These are phyloP conservation scores for Coprinellus micaceus DNA, from an alignment of 768 basidiomycete genomes.

Conservation along the genomic window DNA sequence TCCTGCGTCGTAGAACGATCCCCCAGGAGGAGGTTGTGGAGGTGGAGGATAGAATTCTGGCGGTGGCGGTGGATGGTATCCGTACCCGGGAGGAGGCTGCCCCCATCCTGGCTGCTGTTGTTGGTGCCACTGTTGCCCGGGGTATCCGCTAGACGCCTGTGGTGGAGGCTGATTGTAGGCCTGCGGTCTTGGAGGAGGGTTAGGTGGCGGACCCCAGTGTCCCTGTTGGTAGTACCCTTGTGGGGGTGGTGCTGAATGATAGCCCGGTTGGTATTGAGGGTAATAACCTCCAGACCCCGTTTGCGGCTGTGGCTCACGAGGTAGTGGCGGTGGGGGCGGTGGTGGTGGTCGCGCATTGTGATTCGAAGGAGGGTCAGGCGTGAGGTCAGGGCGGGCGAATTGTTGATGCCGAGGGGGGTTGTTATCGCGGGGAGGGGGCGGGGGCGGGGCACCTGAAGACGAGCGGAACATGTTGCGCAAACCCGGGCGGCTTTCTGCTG, in stretches of 20 bases:
- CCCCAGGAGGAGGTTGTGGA: background rate
- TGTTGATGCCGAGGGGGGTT: conserved; percentile 28
- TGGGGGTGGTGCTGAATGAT: conserved; percentile 7
- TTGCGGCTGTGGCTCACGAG: conserved; percentile 16
- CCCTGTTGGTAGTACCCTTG: conserved; percentile 14
- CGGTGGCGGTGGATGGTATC: too few relatives aligned
- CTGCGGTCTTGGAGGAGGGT: conserved; percentile 5
- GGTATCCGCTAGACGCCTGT: conserved; percentile 6
- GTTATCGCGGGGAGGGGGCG: conserved; percentile 34
- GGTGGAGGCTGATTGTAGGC: conserved; percentile 15
- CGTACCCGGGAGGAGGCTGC: background rate
- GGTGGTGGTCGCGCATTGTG: conserved; percentile 18
- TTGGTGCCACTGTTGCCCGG: background rate
- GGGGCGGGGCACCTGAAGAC: conserved; percentile 23
- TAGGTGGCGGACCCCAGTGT: conserved; percentile 15
- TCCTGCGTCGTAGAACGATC: background rate
- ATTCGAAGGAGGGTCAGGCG: conserved; percentile 36
- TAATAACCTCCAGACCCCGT: background rate
- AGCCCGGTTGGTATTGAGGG: background rate
- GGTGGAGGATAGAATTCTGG: background rate
- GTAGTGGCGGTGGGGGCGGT: conserved; percentile 10
- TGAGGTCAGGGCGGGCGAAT: conserved; percentile 66
- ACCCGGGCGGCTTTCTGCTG: conserved; percentile 5
- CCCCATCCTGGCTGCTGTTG: background rate
- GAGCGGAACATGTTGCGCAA: conserved; percentile 33